Evolutionary conservation across 2,329 filamentous ascomycete species (phyloP).

Genomic region (Xylariales sp.): DNA sequence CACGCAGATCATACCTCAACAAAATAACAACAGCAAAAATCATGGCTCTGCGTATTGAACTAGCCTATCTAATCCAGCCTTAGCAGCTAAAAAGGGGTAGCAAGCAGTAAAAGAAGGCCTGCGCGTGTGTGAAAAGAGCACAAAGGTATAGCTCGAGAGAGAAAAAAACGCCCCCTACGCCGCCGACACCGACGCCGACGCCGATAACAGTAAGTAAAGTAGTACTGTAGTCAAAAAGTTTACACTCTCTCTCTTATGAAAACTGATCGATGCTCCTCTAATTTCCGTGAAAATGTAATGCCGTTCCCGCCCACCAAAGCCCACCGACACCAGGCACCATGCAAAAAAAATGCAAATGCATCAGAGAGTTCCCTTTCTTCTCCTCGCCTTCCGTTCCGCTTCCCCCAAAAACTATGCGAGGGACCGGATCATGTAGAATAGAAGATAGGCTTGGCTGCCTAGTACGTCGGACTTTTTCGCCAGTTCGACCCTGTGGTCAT

Average conservation of each 20-base stretch:
- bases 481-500: conserved; percentile 90
- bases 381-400: neutral
- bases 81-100: neutral
- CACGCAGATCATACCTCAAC: neutral
- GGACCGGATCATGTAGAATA: conserved; percentile 84
- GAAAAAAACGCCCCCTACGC: conserved; percentile 7
- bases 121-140: neutral
- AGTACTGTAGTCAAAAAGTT: neutral
- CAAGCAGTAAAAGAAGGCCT: neutral
- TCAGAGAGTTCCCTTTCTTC: conserved; percentile 13
- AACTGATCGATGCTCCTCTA: conserved; percentile 40
- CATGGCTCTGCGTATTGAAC: neutral
- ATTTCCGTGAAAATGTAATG: conserved; percentile 34
- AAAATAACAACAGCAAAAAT: neutral
- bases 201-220: conserved; percentile 19
- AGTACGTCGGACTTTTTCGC: conserved; percentile 88
- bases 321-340: conserved; percentile 39
- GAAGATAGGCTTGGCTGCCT: conserved; percentile 84
- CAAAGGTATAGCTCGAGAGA: conserved; percentile 9
- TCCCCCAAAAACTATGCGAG: conserved; percentile 35
- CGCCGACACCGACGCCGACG: conserved; percentile 18
- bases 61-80: neutral
- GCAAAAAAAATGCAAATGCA: conserved; percentile 47
- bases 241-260: conserved; percentile 14
- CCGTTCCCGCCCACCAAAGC: conserved; percentile 14